phyloP scores from a whole-genome alignment of 1,139 yeast genomes.

The Nadsonia commutata region DNA sequence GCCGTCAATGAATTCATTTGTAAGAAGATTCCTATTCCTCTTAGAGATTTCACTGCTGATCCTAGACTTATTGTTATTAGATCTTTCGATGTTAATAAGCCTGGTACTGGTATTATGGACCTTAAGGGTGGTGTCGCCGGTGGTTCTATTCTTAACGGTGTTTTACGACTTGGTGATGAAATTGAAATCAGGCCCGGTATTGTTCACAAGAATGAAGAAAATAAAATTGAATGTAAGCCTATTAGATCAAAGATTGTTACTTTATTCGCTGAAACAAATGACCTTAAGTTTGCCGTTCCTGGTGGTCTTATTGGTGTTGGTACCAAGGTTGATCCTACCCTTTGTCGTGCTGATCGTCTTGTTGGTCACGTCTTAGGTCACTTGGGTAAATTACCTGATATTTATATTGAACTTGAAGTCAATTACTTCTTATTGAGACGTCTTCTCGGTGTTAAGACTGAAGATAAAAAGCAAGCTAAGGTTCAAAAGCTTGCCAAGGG shows the following conservation, averaged over 20 bases:
- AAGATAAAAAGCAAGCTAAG: conserved; percentile 93
- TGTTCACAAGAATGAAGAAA: conserved; percentile 78
- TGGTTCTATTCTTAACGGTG: conserved; percentile 95
- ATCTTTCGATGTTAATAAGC: conserved; percentile 97
- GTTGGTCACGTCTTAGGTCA: conserved; percentile 99
- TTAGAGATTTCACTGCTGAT: conserved; percentile 84
- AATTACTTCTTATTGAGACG: conserved; percentile 94
- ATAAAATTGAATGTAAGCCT: conserved; percentile 90
- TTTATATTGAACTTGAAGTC: conserved; percentile 93
- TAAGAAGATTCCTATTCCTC: conserved; percentile 89
- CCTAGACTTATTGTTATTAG: conserved; percentile 95
- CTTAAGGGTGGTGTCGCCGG: conserved; percentile 99
- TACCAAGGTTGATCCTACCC: conserved; percentile 95
- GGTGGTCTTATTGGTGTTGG: conserved; percentile 99
- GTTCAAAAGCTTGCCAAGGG: conserved; percentile 88
- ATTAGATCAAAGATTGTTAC: conserved; percentile 89
- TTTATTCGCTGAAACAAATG: conserved; percentile 93
- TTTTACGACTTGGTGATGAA: conserved; percentile 92
- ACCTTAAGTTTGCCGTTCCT: conserved; percentile 96
- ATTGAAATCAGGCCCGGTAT: conserved; percentile 98
- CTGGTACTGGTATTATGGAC: conserved; percentile 95
- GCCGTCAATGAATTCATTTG: conserved; percentile 96
- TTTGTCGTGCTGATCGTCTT: conserved; percentile 97
- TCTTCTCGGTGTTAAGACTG: conserved; percentile 95
- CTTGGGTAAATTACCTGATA: conserved; percentile 86